phyloP scores from a whole-genome alignment of 345 rosid species.

The Linum lewisii region DNA sequence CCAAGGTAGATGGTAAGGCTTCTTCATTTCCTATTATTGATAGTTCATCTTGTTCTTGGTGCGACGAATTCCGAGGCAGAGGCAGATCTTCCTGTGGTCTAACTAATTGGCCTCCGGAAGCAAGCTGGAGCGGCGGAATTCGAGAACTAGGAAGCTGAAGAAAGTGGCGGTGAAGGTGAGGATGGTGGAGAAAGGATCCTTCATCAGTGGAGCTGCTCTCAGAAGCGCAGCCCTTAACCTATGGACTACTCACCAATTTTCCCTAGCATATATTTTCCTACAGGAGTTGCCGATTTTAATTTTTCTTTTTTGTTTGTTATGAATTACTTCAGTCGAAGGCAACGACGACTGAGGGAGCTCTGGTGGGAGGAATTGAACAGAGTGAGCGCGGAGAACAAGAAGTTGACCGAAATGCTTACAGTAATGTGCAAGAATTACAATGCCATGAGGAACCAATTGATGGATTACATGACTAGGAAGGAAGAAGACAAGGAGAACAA shows the following conservation, averaged over 20 bases:
- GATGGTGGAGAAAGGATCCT: too few species aligned
- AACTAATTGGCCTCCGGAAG: conserved; percentile 29
- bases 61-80: too few species aligned
- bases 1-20: too few species aligned
- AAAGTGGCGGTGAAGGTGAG: conserved; percentile 29
- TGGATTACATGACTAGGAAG: conserved; percentile 45
- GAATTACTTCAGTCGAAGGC: conserved; percentile 6
- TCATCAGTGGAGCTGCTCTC: too few species aligned
- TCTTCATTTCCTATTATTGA: too few species aligned
- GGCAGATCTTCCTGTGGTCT: conserved; percentile 37
- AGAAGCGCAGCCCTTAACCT: too few species aligned
- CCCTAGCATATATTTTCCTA: too few species aligned
- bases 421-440: conserved; percentile 71
- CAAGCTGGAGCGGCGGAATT: conserved; percentile 9
- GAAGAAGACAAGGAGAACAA: conserved; percentile 29
- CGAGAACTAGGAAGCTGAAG: conserved; percentile 19
- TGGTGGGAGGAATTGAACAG: conserved; percentile 77
- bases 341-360: conserved; percentile 13
- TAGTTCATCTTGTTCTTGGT: too few species aligned
- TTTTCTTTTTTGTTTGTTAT: too few species aligned
- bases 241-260: too few species aligned
- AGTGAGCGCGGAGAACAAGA: conserved; percentile 78
- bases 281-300: neutral
- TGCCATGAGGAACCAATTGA: conserved; percentile 47
- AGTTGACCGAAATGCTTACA: conserved; percentile 63